Base-by-base conservation (phyloP, 2,329 filamentous ascomycete genomes). In the Epichloe typhina region DNA sequence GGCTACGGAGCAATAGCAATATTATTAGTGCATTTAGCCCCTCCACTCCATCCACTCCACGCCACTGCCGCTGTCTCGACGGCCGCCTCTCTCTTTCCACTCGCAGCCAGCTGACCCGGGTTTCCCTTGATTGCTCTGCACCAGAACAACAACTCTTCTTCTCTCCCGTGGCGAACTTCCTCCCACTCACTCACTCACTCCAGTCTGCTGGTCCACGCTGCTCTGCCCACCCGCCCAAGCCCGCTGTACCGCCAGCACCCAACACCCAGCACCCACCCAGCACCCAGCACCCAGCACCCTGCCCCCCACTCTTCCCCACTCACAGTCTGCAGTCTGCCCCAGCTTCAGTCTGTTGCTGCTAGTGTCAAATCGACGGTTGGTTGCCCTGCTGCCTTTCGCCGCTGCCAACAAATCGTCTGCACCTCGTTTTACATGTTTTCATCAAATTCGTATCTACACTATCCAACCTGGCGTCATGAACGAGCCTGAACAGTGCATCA, bases 401-500 rank as follows among this genome's bases (percentile, higher is more conserved):
- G 53, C 49, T 52, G 47, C 55, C 48, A 21, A 23, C 50, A 23
- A 35, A 15, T 49, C 38, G 19, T 56, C 53, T 55, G 33, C 38
- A 42, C 52, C 53, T 55, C 50, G 40, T 63, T 66, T 73, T 74
- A 71, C 69, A 73, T 74, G 71, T 71, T 68, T 70, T 58, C 68
- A 65, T 66, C 67, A 68, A 62, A 55, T 58, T 56, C 57, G 55
- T 57, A 56, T 54, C 59, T 64, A 53, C 60, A 59, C 57, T 63
- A 62, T 63, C 64, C 59, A 61, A 64, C 66, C 66, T 68, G 68
- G 64, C 64, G 69, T 66, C 67, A 70, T 71, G 69, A 69, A 69
- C 70, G 69, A 71, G 60, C 67, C 78, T 69, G 80, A 84, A 69
- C 79, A 82, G 72, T 83, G 80, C 70, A 83, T 83, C 67, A 79